These are phyloP conservation scores for Metarhizium brunneum DNA, from an alignment of 2,329 filamentous ascomycete genomes.

Conservation along the genomic window DNA sequence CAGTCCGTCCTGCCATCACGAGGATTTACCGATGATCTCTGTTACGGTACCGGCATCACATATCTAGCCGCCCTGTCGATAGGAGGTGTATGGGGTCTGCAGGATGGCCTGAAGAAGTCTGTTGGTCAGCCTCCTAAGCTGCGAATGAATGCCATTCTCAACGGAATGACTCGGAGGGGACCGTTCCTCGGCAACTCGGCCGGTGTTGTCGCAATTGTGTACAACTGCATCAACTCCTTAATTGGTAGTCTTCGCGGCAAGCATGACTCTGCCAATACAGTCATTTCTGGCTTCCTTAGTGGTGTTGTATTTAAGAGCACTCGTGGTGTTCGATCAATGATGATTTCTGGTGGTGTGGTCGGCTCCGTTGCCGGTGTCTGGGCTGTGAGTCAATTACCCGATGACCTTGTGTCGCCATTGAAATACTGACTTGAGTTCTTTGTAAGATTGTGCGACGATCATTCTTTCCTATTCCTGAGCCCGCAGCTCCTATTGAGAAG, in stretches of 20 bases:
- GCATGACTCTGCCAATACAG: slow-evolving; percentile 84
- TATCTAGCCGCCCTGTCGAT: slow-evolving; percentile 80
- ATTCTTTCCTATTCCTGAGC: slow-evolving; percentile 31
- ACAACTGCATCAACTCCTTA: slow-evolving; percentile 85
- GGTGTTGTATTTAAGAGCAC: slow-evolving; percentile 98
- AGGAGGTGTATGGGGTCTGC: slow-evolving; percentile 86
- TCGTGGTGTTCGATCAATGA: slow-evolving; percentile 79
- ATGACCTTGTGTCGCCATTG: slow-evolving; percentile 3
- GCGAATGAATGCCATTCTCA: slow-evolving; percentile 86
- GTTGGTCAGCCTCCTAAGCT: slow-evolving; percentile 75
- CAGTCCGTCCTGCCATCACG: slow-evolving; percentile 86
- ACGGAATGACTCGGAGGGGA: slow-evolving; percentile 84
- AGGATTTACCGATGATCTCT: slow-evolving; percentile 96
- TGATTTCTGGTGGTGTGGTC: slow-evolving; percentile 87
- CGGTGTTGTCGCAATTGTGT: slow-evolving; percentile 89
- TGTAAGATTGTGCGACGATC: slow-evolving; percentile 28
- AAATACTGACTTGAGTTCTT: neutral
- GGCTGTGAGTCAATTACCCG: slow-evolving; percentile 58
- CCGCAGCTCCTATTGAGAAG: slow-evolving; percentile 15
- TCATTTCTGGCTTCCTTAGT: slow-evolving; percentile 75
- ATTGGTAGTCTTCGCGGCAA: slow-evolving; percentile 73
- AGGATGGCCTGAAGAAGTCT: slow-evolving; percentile 79
- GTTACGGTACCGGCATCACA: slow-evolving; percentile 92
- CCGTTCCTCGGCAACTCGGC: slow-evolving; percentile 95
- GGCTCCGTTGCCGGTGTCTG: slow-evolving; percentile 76